Percentiles rank a stretch among this genome's conserved stretches.
phyloP scores from a whole-genome alignment of 2,329 filamentous ascomycete species.

The Cadophora sp. region DNA sequence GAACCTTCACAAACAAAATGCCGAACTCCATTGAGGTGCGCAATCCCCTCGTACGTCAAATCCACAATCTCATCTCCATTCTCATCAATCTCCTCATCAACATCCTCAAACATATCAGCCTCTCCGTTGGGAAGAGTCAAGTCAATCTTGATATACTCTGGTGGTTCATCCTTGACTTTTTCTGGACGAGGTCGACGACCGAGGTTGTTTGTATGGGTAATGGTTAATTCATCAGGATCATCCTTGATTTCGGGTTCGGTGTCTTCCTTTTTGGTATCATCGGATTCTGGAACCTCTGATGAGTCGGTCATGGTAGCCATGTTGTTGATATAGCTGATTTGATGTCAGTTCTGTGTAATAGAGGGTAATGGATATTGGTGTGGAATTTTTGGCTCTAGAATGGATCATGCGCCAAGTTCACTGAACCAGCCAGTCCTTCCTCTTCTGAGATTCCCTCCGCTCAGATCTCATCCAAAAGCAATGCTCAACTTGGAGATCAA shows the following conservation, averaged over 20 bases:
- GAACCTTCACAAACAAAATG: conserved; percentile 42
- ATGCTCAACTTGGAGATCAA: background rate
- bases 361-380: background rate
- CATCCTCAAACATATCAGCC: conserved; percentile 41
- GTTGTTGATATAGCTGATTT: background rate
- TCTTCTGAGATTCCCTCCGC: background rate
- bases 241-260: conserved; percentile 18
- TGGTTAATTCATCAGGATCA: conserved; percentile 23
- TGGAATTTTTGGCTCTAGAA: background rate
- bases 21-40: conserved; percentile 36
- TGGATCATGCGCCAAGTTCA: background rate
- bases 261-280: conserved; percentile 3
- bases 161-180: conserved; percentile 32
- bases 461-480: background rate
- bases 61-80: conserved; percentile 39
- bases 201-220: conserved; percentile 14
- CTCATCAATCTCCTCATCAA: conserved; percentile 32
- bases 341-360: background rate
- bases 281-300: background rate
- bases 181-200: conserved; percentile 5
- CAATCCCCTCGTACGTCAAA: conserved; percentile 35
- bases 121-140: conserved; percentile 26
- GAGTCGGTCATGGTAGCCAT: conserved; percentile 4
- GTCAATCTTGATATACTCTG: conserved; percentile 32
- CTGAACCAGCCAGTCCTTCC: background rate